Conservation (phyloP, 83 land plant genomes). For the Diphasiastrum complanatum region DNA sequence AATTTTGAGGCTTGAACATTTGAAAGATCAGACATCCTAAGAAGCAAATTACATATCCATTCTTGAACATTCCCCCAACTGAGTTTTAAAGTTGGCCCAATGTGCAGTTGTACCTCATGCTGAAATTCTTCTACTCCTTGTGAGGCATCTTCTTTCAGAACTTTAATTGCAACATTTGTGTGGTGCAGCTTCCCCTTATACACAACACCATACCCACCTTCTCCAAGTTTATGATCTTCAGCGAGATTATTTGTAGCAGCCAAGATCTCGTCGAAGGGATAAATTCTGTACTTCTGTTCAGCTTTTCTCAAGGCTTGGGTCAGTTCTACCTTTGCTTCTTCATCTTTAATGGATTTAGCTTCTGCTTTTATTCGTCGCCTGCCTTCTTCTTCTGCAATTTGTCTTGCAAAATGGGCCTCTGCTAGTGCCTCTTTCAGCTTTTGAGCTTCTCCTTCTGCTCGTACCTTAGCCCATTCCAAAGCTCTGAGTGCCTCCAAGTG, state of each 20-base stretch:
- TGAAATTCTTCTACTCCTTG: conserved; percentile 45
- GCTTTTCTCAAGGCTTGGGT: neutral
- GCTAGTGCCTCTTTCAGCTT: conserved; percentile 19
- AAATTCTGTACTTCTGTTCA: conserved; percentile 23
- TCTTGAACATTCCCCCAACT: no score
- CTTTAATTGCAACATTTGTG: conserved; percentile 49
- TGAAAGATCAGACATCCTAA: no score
- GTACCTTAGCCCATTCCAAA: conserved; percentile 34
- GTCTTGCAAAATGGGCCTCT: no score
- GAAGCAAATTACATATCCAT: no score
- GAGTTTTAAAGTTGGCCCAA: no score
- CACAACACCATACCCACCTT: conserved; percentile 55
- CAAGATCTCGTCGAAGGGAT: conserved; percentile 40
- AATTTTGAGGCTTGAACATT: no score
- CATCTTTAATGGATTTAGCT: no score
- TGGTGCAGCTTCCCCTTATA: conserved; percentile 43
- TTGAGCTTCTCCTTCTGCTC: conserved; percentile 23
- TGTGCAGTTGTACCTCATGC: no score
- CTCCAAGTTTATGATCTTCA: conserved; percentile 39
- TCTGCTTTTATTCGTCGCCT: no score
- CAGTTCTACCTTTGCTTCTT: no score
- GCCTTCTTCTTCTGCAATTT: no score
- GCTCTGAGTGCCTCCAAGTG: conserved; percentile 36
- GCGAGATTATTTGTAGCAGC: conserved; percentile 39
- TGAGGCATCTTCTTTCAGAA: conserved; percentile 33